Evolutionary conservation across 306 rosid genomes (phyloP).

Genomic region (Sophora flavescens): DNA sequence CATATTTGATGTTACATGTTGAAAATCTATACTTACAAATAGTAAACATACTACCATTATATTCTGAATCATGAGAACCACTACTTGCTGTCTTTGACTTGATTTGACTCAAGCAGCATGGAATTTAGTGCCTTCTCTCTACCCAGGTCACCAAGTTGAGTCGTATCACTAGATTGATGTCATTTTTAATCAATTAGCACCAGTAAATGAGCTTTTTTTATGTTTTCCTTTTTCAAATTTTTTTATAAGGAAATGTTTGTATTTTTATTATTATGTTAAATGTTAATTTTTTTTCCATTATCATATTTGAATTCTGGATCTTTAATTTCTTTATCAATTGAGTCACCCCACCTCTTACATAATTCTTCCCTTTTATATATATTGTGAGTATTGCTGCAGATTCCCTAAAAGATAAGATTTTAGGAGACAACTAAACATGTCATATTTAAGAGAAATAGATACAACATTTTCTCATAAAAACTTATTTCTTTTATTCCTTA

Average conservation of each 20-base stretch:
- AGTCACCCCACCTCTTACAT: no score
- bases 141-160: constrained; percentile 13
- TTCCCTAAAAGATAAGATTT: no score
- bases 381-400: no score
- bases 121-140: constrained; percentile 34
- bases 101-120: constrained; percentile 47
- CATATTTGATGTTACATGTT: constrained; percentile 35
- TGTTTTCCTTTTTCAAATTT: neutral
- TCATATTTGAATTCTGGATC: no score
- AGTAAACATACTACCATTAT: neutral
- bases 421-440: no score
- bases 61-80: constrained; percentile 40
- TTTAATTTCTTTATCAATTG: no score
- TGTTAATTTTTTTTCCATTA: no score
- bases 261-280: no score
- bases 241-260: neutral
- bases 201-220: neutral
- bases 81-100: constrained; percentile 44
- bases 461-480: no score
- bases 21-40: constrained; percentile 11
- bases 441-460: no score
- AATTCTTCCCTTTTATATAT: no score
- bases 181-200: constrained; percentile 1
- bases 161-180: constrained; percentile 25
- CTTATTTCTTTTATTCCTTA: no score